These are phyloP conservation scores for Pyrus communis DNA, from an alignment of 306 rosid genomes.

Conservation along the genomic window DNA sequence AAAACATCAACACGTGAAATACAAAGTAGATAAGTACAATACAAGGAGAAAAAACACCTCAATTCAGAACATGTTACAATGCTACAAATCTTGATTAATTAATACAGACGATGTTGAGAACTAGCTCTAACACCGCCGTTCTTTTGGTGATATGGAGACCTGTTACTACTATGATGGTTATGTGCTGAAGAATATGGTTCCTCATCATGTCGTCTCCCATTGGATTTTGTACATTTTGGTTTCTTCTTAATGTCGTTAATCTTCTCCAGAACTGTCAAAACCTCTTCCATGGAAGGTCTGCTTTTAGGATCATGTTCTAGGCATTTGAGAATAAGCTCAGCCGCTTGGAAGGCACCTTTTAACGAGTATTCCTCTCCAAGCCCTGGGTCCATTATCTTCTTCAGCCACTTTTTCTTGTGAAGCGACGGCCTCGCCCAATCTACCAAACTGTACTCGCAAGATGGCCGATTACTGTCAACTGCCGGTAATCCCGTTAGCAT, in stretches of 20 bases:
- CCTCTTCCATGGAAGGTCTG: slow-evolving; percentile 64
- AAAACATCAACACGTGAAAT: too few species aligned
- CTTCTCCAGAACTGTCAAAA: slow-evolving; percentile 31
- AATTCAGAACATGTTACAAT: too few species aligned
- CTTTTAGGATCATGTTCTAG: slow-evolving; percentile 45
- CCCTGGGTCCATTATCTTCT: slow-evolving; percentile 42
- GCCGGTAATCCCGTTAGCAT: slow-evolving; percentile 56
- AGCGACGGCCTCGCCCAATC: slow-evolving; percentile 31
- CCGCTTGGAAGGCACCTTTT: slow-evolving; percentile 33
- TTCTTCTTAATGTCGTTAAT: slow-evolving; percentile 14
- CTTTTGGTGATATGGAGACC: background rate
- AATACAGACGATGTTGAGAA: background rate
- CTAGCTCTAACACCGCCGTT: too few species aligned
- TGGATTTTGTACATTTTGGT: slow-evolving; percentile 24
- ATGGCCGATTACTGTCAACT: slow-evolving; percentile 36
- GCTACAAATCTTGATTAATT: background rate
- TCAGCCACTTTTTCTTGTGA: slow-evolving; percentile 30
- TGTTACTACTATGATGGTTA: background rate
- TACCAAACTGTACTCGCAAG: slow-evolving; percentile 31
- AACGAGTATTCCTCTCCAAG: slow-evolving; percentile 27
- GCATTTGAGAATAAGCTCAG: slow-evolving; percentile 44
- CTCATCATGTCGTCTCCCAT: background rate
- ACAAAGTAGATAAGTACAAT: too few species aligned
- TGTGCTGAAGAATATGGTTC: background rate
- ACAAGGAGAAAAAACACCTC: background rate